Evolutionary conservation across 768 basidiomycete species (phyloP).

Genomic region (Astraeus odoratus): DNA sequence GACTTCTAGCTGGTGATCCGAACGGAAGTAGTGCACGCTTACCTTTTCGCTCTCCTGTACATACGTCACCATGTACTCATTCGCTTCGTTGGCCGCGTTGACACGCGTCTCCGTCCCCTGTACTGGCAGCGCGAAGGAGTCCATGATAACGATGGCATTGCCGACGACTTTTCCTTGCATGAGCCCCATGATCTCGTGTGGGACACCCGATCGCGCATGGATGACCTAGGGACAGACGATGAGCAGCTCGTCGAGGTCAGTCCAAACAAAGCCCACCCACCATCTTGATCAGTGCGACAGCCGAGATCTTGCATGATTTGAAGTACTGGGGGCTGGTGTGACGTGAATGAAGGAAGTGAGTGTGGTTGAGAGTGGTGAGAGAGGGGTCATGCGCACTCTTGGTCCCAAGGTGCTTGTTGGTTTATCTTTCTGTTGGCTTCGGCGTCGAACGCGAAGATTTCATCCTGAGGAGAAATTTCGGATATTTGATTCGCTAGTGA

Average conservation of each 20-base stretch:
- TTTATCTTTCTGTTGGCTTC: constrained; percentile 63
- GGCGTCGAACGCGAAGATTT: constrained; percentile 70
- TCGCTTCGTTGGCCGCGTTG: constrained; percentile 91
- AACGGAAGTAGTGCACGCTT: constrained; percentile 10
- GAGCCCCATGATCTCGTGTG: constrained; percentile 98
- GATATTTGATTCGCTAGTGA: constrained; percentile 63
- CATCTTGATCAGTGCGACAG: constrained; percentile 94
- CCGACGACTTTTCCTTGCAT: constrained; percentile 95
- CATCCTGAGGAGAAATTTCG: constrained; percentile 68
- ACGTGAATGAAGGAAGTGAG: not conserved
- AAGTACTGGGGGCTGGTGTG: constrained; percentile 64
- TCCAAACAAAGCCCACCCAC: constrained; percentile 30
- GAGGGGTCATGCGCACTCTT: constrained; percentile 56
- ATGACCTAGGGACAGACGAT: constrained; percentile 66
- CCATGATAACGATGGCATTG: constrained; percentile 79
- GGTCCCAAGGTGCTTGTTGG: constrained; percentile 72
- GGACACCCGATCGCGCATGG: constrained; percentile 94
- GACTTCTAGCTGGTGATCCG: not conserved
- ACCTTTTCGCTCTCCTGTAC: constrained; percentile 77
- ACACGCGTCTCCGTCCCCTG: constrained; percentile 98
- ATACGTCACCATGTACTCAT: constrained; percentile 98
- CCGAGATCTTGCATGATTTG: constrained; percentile 91
- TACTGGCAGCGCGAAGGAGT: constrained; percentile 94
- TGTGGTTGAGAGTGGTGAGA: not conserved
- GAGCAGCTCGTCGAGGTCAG: constrained; percentile 1